Evolutionary conservation across 768 basidiomycete genomes (phyloP), one percentile per base, ranked within the genome.

Genomic region (Strobilomyces echinocephalus): DNA sequence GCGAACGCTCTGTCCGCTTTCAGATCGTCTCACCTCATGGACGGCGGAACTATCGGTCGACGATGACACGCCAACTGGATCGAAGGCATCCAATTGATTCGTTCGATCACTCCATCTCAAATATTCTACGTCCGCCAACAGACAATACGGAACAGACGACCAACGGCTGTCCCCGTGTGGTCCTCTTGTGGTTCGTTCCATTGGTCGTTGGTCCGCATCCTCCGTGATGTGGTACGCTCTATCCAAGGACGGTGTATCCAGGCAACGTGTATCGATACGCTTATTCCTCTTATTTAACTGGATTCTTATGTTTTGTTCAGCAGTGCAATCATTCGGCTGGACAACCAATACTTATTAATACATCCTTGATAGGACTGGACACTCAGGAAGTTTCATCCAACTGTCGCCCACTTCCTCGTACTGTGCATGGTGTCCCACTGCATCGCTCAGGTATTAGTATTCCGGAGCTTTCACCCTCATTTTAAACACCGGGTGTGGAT

Each of bases 1-100:
- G 49, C 52, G 20, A 28, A 49, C 12, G 28, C 34, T n/a, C n/a
- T n/a, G 33, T 52, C 47, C 52, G 53, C 50, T 38, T 53, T 21
- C 26, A 15, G 8, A 30, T 31, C 34, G 35, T 49, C 40, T 38
- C 61, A 43, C 28, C 28, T 28, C 28, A 28, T 28, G 28, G 28
- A 12, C 28, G 50, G 30, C 30, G n/a, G 26, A 49, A 40, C 45
- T 24, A 53, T 38, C 50, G 53, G 51, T 46, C 59, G 53, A 52
- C 46, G 63, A 64, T 63, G 50, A 59, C 60, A 58, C 47, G 50
- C 55, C 35, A 38, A 33, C 54, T 31, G 24, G 7, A 20, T 16
- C 54, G 40, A 49, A 18, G 31, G 12, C n/a, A 21, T 1, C 5
- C 57, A 11, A 49, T 40, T 12, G 46, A 48, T 44, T 35, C 40